These are phyloP conservation scores for Aspergillus asperescens DNA, from an alignment of 495 filamentous ascomycete genomes.

Conservation along the genomic window DNA sequence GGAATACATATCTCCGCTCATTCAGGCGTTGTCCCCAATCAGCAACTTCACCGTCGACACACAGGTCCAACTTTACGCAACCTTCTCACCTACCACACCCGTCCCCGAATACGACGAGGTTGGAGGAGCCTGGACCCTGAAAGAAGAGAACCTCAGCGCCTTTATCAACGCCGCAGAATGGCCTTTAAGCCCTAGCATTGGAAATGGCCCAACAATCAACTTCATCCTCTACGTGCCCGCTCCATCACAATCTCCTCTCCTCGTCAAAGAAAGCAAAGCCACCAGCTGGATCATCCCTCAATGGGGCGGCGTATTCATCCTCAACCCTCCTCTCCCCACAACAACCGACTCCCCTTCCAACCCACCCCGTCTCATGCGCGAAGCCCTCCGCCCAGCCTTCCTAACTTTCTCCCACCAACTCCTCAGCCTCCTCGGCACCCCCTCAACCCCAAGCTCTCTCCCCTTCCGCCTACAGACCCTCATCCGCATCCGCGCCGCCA, in stretches of 20 bases:
- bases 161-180: conserved; percentile 98
- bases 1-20: conserved; percentile 74
- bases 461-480: conserved; percentile 82
- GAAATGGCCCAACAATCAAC: conserved; percentile 86
- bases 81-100: conserved; percentile 66
- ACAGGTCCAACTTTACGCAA: conserved; percentile 89
- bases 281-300: conserved; percentile 94
- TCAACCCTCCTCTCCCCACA: conserved; percentile 52
- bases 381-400: conserved; percentile 69
- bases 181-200: conserved; percentile 92
- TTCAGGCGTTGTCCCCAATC: conserved; percentile 70
- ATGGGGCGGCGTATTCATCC: conserved; percentile 88
- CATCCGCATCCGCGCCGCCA: conserved; percentile 76
- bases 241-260: conserved; percentile 53
- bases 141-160: conserved; percentile 80
- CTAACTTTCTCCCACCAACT: conserved; percentile 90
- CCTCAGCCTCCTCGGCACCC: conserved; percentile 80
- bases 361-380: conserved; percentile 45
- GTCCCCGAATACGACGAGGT: conserved; percentile 49
- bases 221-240: conserved; percentile 83
- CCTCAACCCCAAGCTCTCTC: conserved; percentile 69
- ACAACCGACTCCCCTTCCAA: conserved; percentile 23
- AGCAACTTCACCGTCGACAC: conserved; percentile 97
- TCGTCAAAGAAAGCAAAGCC: conserved; percentile 64
- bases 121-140: conserved; percentile 58